These are phyloP conservation scores for Ophiosphaerella korrae DNA, from an alignment of 2,329 filamentous ascomycete genomes.

Conservation along the genomic window DNA sequence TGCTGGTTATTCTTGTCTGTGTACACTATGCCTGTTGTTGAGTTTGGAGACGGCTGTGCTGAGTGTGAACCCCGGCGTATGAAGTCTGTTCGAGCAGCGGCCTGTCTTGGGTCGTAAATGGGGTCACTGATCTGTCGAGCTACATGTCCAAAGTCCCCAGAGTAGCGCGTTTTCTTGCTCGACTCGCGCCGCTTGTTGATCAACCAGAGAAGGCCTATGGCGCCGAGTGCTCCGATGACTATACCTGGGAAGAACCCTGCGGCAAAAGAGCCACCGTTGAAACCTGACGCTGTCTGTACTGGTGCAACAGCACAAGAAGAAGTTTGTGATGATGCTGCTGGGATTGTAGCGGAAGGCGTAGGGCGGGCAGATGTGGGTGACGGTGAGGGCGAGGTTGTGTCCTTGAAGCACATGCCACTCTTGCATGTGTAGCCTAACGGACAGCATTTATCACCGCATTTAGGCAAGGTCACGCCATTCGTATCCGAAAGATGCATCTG, in stretches of 20 bases:
- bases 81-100: slow-evolving; percentile 43
- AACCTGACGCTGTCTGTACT: slow-evolving; percentile 23
- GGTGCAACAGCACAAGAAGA: slow-evolving; percentile 24
- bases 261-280: slow-evolving; percentile 44
- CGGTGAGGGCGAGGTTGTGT: slow-evolving; percentile 41
- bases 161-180: slow-evolving; percentile 38
- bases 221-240: slow-evolving; percentile 40
- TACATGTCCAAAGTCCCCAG: slow-evolving; percentile 46
- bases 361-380: slow-evolving; percentile 21
- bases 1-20: slow-evolving; percentile 22
- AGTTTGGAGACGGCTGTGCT: slow-evolving; percentile 30
- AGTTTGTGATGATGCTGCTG: slow-evolving; percentile 40
- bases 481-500: slow-evolving; percentile 71
- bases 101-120: slow-evolving; percentile 44
- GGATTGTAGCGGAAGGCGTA: slow-evolving; percentile 33
- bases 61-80: slow-evolving; percentile 39
- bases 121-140: slow-evolving; percentile 46
- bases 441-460: slow-evolving; percentile 68
- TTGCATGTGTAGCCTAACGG: slow-evolving; percentile 73
- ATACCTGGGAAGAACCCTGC: slow-evolving; percentile 47
- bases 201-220: slow-evolving; percentile 40
- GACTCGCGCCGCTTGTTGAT: slow-evolving; percentile 42
- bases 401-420: slow-evolving; percentile 56
- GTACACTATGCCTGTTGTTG: slow-evolving; percentile 30
- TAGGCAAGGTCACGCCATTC: slow-evolving; percentile 56